Conservation (phyloP, 495 filamentous ascomycete species). For the Arthonia radiata region DNA sequence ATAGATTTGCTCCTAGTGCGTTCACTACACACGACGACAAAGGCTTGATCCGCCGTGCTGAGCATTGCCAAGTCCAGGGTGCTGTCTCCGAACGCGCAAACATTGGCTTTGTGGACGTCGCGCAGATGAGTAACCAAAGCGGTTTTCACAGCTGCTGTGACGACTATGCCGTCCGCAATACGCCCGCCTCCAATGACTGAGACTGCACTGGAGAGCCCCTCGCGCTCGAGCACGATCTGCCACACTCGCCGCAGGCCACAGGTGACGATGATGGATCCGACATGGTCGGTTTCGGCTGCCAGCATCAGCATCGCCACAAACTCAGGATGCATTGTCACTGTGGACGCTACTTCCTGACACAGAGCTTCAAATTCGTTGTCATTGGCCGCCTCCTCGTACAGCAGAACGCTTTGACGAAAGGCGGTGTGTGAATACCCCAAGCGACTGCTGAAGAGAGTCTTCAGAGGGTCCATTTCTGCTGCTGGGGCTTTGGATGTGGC, state of each 20-base stretch:
- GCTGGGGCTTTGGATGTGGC: constrained; percentile 3
- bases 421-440: constrained; percentile 29
- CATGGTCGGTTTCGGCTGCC: constrained; percentile 13
- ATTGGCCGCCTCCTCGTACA: constrained; percentile 25
- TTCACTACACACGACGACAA: constrained; percentile 32
- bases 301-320: constrained; percentile 20
- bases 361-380: constrained; percentile 21
- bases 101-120: constrained; percentile 12
- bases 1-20: constrained; percentile 27
- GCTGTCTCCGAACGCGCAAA: constrained; percentile 41
- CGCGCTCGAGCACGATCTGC: constrained; percentile 25
- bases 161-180: constrained; percentile 22
- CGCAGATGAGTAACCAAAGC: constrained; percentile 20
- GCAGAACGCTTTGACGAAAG: constrained; percentile 29
- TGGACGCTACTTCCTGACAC: constrained; percentile 22
- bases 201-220: constrained; percentile 20
- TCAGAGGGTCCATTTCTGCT: constrained; percentile 13
- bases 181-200: constrained; percentile 31
- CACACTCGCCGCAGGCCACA: constrained; percentile 31
- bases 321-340: constrained; percentile 23
- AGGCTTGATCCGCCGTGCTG: constrained; percentile 23
- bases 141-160: constrained; percentile 28
- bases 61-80: constrained; percentile 36
- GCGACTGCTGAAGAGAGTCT: constrained; percentile 22
- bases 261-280: constrained; percentile 29